These are phyloP conservation scores for Venturia asperata DNA, from an alignment of 2,329 filamentous ascomycete species.

Conservation along the genomic window DNA sequence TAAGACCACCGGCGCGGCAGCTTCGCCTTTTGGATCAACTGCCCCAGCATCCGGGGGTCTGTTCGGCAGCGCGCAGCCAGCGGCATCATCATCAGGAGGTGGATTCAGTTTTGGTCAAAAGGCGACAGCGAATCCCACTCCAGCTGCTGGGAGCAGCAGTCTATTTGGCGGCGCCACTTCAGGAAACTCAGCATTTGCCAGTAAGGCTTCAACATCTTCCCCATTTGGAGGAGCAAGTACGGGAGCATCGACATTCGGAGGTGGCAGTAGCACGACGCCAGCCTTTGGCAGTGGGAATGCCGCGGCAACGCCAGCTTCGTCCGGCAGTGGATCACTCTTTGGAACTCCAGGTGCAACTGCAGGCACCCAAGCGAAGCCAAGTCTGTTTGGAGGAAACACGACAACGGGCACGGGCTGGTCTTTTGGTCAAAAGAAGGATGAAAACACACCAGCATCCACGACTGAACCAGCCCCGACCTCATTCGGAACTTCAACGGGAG, in stretches of 20 bases:
- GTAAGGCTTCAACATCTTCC: neutral
- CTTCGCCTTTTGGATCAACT: slow-evolving; percentile 32
- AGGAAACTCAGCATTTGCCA: slow-evolving; percentile 15
- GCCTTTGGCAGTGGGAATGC: slow-evolving; percentile 2
- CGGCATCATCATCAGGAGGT: slow-evolving; percentile 3
- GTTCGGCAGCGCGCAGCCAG: slow-evolving; percentile 33
- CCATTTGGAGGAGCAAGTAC: slow-evolving; percentile 14
- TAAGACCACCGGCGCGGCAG: slow-evolving; percentile 15
- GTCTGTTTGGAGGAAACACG: slow-evolving; percentile 3
- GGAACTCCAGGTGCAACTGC: slow-evolving; percentile 10
- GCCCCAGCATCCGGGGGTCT: slow-evolving; percentile 30
- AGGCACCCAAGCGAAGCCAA: slow-evolving; percentile 7
- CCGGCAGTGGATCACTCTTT: slow-evolving; percentile 7
- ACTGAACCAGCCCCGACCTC: neutral
- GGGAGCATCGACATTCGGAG: neutral
- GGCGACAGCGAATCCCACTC: neutral
- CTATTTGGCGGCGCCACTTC: slow-evolving; percentile 16
- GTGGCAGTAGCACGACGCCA: neutral
- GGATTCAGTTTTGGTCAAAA: slow-evolving; percentile 2
- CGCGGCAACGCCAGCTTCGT: slow-evolving; percentile 10
- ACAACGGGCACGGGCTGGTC: neutral
- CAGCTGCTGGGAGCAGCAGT: neutral
- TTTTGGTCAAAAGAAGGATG: slow-evolving; percentile 1
- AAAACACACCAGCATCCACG: slow-evolving; percentile 9
- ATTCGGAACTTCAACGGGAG: slow-evolving; percentile 15